These are phyloP conservation scores for Yamadazyma diddensiae DNA, from an alignment of 1,139 yeast genomes.

Conservation along the genomic window DNA sequence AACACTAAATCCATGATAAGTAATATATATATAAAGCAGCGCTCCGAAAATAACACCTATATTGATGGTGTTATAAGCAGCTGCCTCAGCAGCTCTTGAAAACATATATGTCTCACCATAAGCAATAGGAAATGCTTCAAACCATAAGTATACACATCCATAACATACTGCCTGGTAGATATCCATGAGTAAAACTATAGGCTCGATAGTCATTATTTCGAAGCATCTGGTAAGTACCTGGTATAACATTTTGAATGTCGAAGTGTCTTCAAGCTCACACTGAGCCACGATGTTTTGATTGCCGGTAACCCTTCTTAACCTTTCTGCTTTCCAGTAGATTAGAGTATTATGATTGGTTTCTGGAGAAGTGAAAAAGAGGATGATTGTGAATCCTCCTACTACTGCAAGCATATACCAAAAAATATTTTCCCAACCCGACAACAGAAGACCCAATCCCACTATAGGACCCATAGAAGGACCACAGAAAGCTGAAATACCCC, in stretches of 20 bases:
- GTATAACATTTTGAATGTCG: slow-evolving; percentile 19
- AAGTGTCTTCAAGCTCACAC: slow-evolving; percentile 38
- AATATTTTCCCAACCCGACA: slow-evolving; percentile 39
- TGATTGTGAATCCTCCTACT: slow-evolving; percentile 28
- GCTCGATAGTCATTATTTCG: slow-evolving; percentile 30
- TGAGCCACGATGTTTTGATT: slow-evolving; percentile 35
- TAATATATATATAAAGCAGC: slow-evolving; percentile 19
- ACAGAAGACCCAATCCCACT: slow-evolving; percentile 25
- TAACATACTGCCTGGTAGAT: slow-evolving; percentile 30
- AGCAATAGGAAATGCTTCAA: slow-evolving; percentile 34
- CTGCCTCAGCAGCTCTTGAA: slow-evolving; percentile 22
- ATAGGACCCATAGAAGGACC: slow-evolving; percentile 37
- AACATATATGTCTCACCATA: slow-evolving; percentile 22
- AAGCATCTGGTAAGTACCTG: slow-evolving; percentile 30
- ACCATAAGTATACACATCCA: slow-evolving; percentile 31
- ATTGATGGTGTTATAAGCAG: slow-evolving; percentile 47
- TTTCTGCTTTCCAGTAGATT: slow-evolving; percentile 43
- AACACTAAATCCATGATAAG: slow-evolving; percentile 21
- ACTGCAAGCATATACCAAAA: slow-evolving; percentile 43
- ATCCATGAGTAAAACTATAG: slow-evolving; percentile 30
- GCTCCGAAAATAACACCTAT: slow-evolving; percentile 22
- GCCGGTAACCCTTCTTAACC: slow-evolving; percentile 47
- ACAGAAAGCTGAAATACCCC: slow-evolving; percentile 30
- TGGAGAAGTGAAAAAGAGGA: slow-evolving; percentile 40
- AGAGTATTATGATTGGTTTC: slow-evolving; percentile 52